Evolutionary conservation across 306 rosid genomes (phyloP), one percentile per base, ranked within the genome.

Genomic region (Fagus sylvatica): DNA sequence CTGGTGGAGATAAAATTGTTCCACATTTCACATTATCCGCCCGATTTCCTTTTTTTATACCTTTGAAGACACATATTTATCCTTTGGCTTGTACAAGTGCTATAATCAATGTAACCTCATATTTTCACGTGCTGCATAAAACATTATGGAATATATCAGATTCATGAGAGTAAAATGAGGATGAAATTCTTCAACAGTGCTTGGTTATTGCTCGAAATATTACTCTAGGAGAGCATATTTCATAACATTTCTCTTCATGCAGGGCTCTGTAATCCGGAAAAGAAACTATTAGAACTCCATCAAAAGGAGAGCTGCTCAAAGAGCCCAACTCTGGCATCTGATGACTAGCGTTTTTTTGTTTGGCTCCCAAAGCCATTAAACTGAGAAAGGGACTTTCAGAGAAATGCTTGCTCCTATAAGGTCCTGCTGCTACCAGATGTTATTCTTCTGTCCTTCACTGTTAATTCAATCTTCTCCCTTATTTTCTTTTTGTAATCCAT

Each of bases 261-360:
- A 95, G 98, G 98, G 77, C 96, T 95, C 46, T 95, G 98, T 82
- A 79, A 91, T 69, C 97, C 98, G 7, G 98, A 95, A 85, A 77
- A 81, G 81, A 89, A 76, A 83, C 78, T 95, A 84, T 61, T 95
- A 88, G 98, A 95, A 87, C 97, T 95, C 53, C 98, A 95, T 87
- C 77, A 83, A 82, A 81, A 51, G 73, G 95, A 92, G 42, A 89
- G 87, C 88, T 95, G 98, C 81, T 73, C 85, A 62, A 84, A 81
- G 77, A 87, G 87, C 84, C 91, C 98, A 7, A 95, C 98, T 1
- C 34, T 83, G 78, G 88, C 85, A 59, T 74, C 97, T 57, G 93
- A 89, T 40, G 93, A 90, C 16, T 87, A 87, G 85, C 42, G 77
- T 37, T 4, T 66, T 59, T 28, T 11, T 10, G 0, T 17, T 12